Conservation (phyloP, 129 eudicot genomes). For the Ambrosia artemisiifolia region DNA sequence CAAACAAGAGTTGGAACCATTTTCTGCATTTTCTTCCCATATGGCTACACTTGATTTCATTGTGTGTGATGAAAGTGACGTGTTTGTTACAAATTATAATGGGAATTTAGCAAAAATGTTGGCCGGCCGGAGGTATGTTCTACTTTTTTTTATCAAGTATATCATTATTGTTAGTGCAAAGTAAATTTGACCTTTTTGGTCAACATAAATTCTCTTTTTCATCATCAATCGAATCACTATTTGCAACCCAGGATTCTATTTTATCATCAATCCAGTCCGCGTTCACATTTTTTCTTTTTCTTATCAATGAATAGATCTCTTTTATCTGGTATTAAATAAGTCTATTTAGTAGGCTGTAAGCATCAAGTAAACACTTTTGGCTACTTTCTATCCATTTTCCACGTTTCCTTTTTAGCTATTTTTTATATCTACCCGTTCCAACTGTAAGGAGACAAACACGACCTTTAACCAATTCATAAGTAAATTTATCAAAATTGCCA, state of each 20-base stretch:
- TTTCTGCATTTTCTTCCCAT: slow-evolving; percentile 74
- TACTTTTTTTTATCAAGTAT: background rate
- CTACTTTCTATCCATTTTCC: background rate
- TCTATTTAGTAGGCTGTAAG: background rate
- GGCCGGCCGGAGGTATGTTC: slow-evolving; percentile 71
- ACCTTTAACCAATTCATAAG: background rate
- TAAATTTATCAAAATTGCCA: no score
- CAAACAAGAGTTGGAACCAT: slow-evolving; percentile 65
- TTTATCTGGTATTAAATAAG: no score
- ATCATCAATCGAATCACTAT: no score
- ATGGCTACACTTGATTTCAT: slow-evolving; percentile 94
- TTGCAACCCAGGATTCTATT: no score
- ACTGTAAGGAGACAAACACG: background rate
- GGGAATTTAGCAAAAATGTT: slow-evolving; percentile 92
- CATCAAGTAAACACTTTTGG: background rate
- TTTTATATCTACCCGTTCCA: background rate
- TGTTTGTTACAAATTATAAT: slow-evolving; percentile 79
- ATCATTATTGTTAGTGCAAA: background rate
- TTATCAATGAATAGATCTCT: no score
- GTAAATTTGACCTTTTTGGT: no score
- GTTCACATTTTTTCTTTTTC: no score
- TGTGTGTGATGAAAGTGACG: slow-evolving; percentile 80
- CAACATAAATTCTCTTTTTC: no score
- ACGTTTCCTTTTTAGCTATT: background rate
- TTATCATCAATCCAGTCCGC: no score